phyloP scores from a whole-genome alignment of 768 basidiomycete genomes.

The Mycena pura region DNA sequence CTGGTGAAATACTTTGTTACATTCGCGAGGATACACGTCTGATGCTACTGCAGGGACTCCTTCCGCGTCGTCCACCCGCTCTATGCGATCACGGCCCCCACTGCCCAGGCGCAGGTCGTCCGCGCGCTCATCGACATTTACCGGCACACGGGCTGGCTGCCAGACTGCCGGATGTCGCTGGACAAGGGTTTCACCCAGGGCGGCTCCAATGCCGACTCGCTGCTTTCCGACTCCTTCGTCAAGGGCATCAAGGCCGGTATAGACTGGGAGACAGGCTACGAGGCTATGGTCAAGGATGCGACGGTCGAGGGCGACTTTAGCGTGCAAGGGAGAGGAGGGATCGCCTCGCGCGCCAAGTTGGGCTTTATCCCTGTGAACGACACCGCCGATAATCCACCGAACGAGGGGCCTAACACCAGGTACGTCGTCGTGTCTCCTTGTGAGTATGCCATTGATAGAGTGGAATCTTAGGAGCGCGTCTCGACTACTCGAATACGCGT shows the following conservation, averaged over 20 bases:
- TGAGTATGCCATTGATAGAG: no score
- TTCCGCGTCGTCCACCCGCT: slow-evolving; percentile 24
- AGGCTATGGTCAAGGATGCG: slow-evolving; percentile 30
- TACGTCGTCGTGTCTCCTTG: no score
- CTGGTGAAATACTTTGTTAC: slow-evolving; percentile 22
- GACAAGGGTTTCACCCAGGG: slow-evolving; percentile 36
- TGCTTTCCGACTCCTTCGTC: slow-evolving; percentile 34
- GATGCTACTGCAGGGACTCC: slow-evolving; percentile 19
- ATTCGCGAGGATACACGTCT: neutral
- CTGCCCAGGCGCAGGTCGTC: slow-evolving; percentile 28
- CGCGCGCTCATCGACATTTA: slow-evolving; percentile 34
- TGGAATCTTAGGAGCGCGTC: slow-evolving; percentile 23
- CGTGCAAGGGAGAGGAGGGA: slow-evolving; percentile 17
- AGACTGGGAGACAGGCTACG: slow-evolving; percentile 31
- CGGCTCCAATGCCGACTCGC: slow-evolving; percentile 34
- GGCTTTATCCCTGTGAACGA: slow-evolving; percentile 15
- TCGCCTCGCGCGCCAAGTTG: neutral
- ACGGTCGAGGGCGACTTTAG: slow-evolving; percentile 20
- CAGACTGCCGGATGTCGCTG: slow-evolving; percentile 36
- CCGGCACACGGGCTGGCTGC: slow-evolving; percentile 31
- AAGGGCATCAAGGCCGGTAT: slow-evolving; percentile 35
- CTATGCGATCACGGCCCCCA: slow-evolving; percentile 24
- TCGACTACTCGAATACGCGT: slow-evolving; percentile 22
- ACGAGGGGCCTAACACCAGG: slow-evolving; percentile 14
- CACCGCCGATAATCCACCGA: slow-evolving; percentile 13